These are phyloP conservation scores for Telopea speciosissima DNA, from an alignment of 177 flowering plant species.

Conservation along the genomic window DNA sequence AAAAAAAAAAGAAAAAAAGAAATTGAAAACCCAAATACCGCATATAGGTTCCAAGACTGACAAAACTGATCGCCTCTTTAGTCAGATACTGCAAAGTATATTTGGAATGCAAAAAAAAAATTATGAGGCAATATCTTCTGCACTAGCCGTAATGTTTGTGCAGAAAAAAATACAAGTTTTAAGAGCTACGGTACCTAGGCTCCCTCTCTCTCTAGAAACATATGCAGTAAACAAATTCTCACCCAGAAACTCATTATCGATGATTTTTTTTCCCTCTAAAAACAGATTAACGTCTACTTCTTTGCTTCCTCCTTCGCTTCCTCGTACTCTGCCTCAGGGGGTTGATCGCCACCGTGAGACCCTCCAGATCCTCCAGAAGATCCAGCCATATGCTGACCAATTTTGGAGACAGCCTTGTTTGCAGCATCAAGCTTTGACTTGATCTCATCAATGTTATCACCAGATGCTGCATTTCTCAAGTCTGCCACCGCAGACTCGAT, in stretches of 20 bases:
- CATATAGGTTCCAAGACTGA: too few relatives aligned
- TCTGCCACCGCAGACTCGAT: slow-evolving; percentile 52
- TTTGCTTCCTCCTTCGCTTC: slow-evolving; percentile 42
- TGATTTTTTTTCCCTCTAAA: too few relatives aligned
- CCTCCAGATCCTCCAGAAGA: slow-evolving; percentile 30
- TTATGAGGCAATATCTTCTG: too few relatives aligned
- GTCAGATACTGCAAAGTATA: too few relatives aligned
- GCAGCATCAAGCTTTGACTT: slow-evolving; percentile 64
- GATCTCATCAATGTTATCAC: slow-evolving; percentile 46
- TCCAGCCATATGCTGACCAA: slow-evolving; percentile 56
- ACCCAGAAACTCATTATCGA: too few relatives aligned
- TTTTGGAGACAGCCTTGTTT: slow-evolving; percentile 66
- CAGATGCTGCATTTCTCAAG: slow-evolving; percentile 36
- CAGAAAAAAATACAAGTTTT: background rate
- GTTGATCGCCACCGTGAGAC: slow-evolving; percentile 42
- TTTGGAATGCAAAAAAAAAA: too few relatives aligned
- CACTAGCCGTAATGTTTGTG: background rate
- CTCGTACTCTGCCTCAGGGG: slow-evolving; percentile 63
- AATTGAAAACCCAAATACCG: too few relatives aligned
- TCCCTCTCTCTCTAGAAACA: too few relatives aligned
- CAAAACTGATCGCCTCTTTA: too few relatives aligned
- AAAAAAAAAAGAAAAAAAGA: too few relatives aligned
- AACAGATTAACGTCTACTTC: background rate
- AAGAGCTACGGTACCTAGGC: too few relatives aligned
- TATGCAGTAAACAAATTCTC: too few relatives aligned